A percentile compares a stretch with the other conserved stretches of the same genome.
Evolutionary conservation across 2,329 filamentous ascomycete genomes (phyloP).

Genomic region (Trichoderma simmonsii): DNA sequence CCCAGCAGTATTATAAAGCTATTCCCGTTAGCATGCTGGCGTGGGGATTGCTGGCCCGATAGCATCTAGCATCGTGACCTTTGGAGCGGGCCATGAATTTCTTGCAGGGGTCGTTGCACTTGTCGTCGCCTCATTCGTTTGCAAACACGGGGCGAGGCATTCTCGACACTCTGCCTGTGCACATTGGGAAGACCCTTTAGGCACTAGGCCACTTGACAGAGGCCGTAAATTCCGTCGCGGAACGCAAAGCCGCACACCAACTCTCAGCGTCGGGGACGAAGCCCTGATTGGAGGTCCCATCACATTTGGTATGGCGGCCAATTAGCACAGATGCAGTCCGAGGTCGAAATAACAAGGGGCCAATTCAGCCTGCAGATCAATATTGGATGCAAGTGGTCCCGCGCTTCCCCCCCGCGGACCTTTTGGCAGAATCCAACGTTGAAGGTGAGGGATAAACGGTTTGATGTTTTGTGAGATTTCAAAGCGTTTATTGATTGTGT

Average conservation of each 20-base stretch:
- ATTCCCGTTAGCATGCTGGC: neutral
- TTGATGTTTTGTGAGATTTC: neutral
- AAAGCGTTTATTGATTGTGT: neutral
- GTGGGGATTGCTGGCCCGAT: neutral
- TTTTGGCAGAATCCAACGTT: neutral
- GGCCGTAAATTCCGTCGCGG: neutral
- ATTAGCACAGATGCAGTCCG: neutral
- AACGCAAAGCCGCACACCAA: neutral
- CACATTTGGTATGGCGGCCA: neutral
- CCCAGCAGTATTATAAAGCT: neutral
- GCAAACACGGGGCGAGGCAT: constrained; percentile 1
- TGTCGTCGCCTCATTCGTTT: constrained; percentile 11
- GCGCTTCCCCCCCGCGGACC: neutral
- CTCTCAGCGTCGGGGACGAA: neutral
- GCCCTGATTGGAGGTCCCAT: neutral
- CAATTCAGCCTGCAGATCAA: constrained; percentile 14
- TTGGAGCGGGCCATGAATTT: neutral
- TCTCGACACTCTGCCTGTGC: neutral
- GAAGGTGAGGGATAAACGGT: neutral
- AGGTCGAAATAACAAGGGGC: neutral
- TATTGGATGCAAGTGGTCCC: neutral
- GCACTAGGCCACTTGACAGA: neutral
- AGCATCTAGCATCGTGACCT: constrained; percentile 3
- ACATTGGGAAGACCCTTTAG: neutral
- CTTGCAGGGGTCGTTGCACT: neutral